A percentile compares a stretch with the other conserved stretches of the same genome.
Evolutionary conservation across 129 eudicot genomes (phyloP).

Genomic region (Artemisia annua): DNA sequence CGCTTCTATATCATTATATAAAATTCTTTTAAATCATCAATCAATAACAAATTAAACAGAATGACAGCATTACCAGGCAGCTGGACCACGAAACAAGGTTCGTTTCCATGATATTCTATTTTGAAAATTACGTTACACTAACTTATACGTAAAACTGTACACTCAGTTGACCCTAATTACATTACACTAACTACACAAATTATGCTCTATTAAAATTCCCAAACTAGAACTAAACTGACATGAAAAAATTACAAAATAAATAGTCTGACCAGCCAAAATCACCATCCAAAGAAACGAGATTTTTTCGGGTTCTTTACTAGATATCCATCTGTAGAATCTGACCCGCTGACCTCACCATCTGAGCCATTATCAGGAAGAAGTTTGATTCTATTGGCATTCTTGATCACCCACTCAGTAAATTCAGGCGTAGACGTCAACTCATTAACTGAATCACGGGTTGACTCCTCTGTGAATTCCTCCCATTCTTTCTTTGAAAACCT

Average conservation of each 20-base stretch:
- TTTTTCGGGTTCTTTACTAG: slow-evolving; percentile 39
- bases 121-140: background rate
- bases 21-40: no score
- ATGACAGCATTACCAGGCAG: background rate
- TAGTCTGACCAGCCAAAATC: background rate
- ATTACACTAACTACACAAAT: slow-evolving; percentile 9
- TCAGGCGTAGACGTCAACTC: slow-evolving; percentile 84
- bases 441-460: slow-evolving; percentile 69
- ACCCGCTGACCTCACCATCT: slow-evolving; percentile 54
- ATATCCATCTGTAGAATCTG: slow-evolving; percentile 71
- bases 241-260: background rate
- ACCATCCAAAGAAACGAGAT: slow-evolving; percentile 47
- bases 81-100: background rate
- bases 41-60: background rate
- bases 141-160: slow-evolving; percentile 1
- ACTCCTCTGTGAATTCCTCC: slow-evolving; percentile 76
- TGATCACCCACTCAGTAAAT: slow-evolving; percentile 77
- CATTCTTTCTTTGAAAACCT: slow-evolving; percentile 70
- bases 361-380: slow-evolving; percentile 52
- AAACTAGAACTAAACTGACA: background rate
- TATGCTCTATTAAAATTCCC: background rate
- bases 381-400: slow-evolving; percentile 59
- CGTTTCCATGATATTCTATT: background rate
- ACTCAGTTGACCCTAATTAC: background rate
- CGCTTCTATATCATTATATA: no score